These are phyloP conservation scores for Neofusicoccum sp. DNA, from an alignment of 2,329 filamentous ascomycete genomes.

Conservation along the genomic window DNA sequence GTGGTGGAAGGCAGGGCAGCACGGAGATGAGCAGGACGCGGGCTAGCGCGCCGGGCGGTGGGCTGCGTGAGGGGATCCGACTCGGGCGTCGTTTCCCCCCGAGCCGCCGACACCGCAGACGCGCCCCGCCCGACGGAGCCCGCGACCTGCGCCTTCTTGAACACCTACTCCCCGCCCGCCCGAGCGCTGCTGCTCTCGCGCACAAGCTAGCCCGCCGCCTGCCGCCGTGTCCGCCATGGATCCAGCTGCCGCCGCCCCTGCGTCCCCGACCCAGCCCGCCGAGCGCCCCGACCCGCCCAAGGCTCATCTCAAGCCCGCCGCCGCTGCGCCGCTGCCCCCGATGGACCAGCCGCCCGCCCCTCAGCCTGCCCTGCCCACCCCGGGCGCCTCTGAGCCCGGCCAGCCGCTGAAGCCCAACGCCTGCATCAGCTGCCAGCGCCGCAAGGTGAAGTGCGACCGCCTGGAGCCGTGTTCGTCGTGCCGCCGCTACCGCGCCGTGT, in stretches of 20 bases:
- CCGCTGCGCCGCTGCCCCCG: background rate
- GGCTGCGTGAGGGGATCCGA: slow-evolving; percentile 1
- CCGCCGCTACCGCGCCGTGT: slow-evolving; percentile 33
- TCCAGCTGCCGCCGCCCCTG: background rate
- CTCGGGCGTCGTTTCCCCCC: background rate
- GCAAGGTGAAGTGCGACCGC: slow-evolving; percentile 40
- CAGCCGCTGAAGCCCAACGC: slow-evolving; percentile 34
- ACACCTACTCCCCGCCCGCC: background rate
- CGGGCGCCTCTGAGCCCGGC: background rate
- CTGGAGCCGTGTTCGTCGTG: slow-evolving; percentile 36
- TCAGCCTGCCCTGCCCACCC: background rate
- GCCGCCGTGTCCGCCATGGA: background rate
- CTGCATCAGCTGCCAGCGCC: slow-evolving; percentile 37
- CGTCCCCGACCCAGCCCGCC: background rate
- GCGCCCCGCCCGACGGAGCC: background rate
- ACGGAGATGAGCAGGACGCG: background rate
- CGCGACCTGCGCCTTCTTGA: background rate
- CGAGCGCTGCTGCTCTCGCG: background rate
- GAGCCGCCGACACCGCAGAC: background rate
- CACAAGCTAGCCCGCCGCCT: background rate
- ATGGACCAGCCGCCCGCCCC: background rate
- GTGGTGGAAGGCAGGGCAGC: background rate
- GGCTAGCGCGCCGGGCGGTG: background rate
- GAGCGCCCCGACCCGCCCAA: background rate
- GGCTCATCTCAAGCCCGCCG: background rate